Conservation (phyloP, 352 stramenopile species). For the Pythium phragmitis region DNA sequence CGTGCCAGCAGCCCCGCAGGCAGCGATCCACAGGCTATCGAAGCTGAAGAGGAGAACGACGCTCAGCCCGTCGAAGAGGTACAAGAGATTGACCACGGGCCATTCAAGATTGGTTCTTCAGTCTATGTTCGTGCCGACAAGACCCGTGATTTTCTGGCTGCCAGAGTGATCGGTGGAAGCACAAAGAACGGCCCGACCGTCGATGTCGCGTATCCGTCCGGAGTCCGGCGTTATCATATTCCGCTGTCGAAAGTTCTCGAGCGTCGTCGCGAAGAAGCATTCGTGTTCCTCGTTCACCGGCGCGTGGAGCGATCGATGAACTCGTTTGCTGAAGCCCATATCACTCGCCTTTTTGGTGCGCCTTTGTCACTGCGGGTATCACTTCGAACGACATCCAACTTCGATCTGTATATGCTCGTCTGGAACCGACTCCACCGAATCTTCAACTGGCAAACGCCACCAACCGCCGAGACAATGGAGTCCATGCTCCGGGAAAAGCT, state of each 20-base stretch:
- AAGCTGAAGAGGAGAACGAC: conserved; percentile 8
- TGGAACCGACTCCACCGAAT: conserved; percentile 80
- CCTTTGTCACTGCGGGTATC: conserved; percentile 76
- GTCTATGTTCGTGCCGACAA: conserved; percentile 70
- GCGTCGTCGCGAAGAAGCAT: conserved; percentile 49
- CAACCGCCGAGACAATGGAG: conserved; percentile 29
- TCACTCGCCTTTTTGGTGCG: conserved; percentile 78
- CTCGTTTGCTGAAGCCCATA: conserved; percentile 77
- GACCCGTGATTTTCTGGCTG: conserved; percentile 51
- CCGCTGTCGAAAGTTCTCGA: conserved; percentile 55
- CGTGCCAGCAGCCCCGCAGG: conserved; percentile 9
- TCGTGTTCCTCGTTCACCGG: conserved; percentile 82
- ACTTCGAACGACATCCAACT: conserved; percentile 54
- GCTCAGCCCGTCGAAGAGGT: neutral
- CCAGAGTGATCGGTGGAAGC: conserved; percentile 70
- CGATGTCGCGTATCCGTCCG: conserved; percentile 67
- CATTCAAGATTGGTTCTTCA: conserved; percentile 46
- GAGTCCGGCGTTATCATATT: conserved; percentile 60
- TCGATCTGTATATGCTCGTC: conserved; percentile 75
- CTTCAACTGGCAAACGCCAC: conserved; percentile 79
- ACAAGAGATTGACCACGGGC: conserved; percentile 4
- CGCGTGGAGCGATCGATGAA: conserved; percentile 79
- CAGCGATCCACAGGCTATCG: conserved; percentile 17
- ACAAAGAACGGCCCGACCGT: conserved; percentile 44
- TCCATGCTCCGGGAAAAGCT: conserved; percentile 19